Evolutionary conservation across 371 early-diverging fungal genomes (phyloP).

Genomic region (Mucor velutinosus): DNA sequence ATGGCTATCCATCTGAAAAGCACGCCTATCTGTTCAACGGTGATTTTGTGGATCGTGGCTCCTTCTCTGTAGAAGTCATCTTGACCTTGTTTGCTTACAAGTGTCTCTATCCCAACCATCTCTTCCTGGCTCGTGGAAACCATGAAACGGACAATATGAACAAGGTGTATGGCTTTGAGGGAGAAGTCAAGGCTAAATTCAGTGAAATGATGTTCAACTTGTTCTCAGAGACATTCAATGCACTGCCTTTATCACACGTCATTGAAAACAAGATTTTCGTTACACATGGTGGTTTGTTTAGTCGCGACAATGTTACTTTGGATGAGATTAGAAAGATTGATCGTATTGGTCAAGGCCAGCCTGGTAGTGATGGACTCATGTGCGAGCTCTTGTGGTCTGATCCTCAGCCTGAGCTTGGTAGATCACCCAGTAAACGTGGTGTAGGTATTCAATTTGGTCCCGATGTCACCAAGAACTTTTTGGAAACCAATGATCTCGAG

Average conservation of each 20-base stretch:
- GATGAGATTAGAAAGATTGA: constrained; percentile 90
- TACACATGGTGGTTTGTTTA: constrained; percentile 97
- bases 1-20: constrained; percentile 84
- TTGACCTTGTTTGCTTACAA: constrained; percentile 93
- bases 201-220: constrained; percentile 85
- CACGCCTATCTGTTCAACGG: constrained; percentile 96
- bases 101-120: constrained; percentile 82
- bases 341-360: constrained; percentile 83
- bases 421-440: constrained; percentile 88
- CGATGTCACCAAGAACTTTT: constrained; percentile 93
- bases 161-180: constrained; percentile 98
- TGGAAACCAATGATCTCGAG: constrained; percentile 83
- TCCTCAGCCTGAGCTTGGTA: constrained; percentile 71
- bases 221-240: constrained; percentile 94
- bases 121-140: constrained; percentile 96
- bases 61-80: constrained; percentile 95
- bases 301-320: constrained; percentile 89
- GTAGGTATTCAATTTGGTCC: constrained; percentile 96
- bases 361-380: constrained; percentile 76
- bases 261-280: constrained; percentile 94
- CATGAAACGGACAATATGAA: constrained; percentile 99
- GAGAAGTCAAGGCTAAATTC: constrained; percentile 96
- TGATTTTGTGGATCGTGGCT: constrained; percentile 98
- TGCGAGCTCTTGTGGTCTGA: constrained; percentile 98
- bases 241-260: constrained; percentile 92